These are phyloP conservation scores for Aspergillus vadensis DNA, from an alignment of 2,329 filamentous ascomycete genomes.

Conservation along the genomic window DNA sequence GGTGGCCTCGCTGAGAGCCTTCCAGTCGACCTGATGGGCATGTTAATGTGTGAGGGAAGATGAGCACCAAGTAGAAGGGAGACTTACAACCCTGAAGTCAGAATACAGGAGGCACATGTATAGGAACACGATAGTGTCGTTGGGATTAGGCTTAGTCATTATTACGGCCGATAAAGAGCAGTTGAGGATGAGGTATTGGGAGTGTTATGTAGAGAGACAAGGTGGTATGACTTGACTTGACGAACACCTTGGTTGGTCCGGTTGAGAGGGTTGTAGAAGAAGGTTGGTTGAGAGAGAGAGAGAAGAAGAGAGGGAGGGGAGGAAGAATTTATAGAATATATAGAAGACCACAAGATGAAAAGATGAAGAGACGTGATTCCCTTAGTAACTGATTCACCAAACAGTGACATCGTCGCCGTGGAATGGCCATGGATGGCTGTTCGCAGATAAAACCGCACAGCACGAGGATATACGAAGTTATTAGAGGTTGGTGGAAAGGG, in stretches of 20 bases:
- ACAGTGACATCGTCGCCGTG: background rate
- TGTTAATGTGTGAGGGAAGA: background rate
- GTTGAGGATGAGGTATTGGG: background rate
- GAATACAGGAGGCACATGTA: slow-evolving; percentile 46
- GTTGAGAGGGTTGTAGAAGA: background rate
- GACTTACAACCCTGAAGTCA: slow-evolving; percentile 40
- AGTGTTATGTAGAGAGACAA: no score
- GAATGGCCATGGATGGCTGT: background rate
- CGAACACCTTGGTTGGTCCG: background rate
- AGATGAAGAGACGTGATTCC: background rate
- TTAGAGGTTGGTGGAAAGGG: background rate
- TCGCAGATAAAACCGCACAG: background rate
- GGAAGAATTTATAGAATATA: background rate
- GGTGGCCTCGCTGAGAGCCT: slow-evolving; percentile 21
- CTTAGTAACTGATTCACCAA: background rate
- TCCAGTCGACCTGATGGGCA: slow-evolving; percentile 42
- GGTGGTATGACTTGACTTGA: no score
- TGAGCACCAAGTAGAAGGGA: background rate
- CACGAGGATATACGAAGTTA: background rate
- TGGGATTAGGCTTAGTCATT: slow-evolving; percentile 41
- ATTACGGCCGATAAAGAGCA: background rate
- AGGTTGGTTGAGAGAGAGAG: background rate
- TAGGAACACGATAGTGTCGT: slow-evolving; percentile 46
- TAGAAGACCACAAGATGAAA: background rate
- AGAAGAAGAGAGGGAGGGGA: background rate